Percentiles rank a stretch among this genome's conserved stretches.
Evolutionary conservation across 2,329 filamentous ascomycete genomes (phyloP).

Genomic region (Penicillium griseofulvum): DNA sequence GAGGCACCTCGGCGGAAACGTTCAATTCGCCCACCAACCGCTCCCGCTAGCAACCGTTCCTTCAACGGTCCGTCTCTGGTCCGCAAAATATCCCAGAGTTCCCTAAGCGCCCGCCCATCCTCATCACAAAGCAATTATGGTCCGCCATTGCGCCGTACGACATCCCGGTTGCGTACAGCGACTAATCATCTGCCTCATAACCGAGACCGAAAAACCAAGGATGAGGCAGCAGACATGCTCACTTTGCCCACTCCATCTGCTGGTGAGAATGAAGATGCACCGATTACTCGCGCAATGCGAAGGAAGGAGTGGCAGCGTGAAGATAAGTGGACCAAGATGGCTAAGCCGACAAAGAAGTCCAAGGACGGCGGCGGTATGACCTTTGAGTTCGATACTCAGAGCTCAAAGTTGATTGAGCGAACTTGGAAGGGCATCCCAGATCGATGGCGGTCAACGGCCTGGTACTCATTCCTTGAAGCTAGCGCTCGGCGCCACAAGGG

Average conservation of each 20-base stretch:
- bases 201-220: slow-evolving; percentile 53
- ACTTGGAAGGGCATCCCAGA: slow-evolving; percentile 99
- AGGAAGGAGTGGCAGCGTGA: slow-evolving; percentile 61
- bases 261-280: slow-evolving; percentile 48
- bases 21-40: slow-evolving; percentile 51
- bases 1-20: slow-evolving; percentile 55
- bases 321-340: slow-evolving; percentile 69
- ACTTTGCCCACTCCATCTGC: slow-evolving; percentile 56
- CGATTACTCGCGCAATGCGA: slow-evolving; percentile 49
- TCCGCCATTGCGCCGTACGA: slow-evolving; percentile 40
- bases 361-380: slow-evolving; percentile 59
- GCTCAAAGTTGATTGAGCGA: slow-evolving; percentile 81
- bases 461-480: slow-evolving; percentile 85
- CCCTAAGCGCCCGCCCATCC: slow-evolving; percentile 39
- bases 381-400: slow-evolving; percentile 77
- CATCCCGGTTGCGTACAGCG: slow-evolving; percentile 51
- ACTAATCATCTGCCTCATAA: slow-evolving; percentile 55
- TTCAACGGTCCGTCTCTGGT: slow-evolving; percentile 40
- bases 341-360: slow-evolving; percentile 46
- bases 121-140: slow-evolving; percentile 48
- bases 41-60: slow-evolving; percentile 46
- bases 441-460: slow-evolving; percentile 87
- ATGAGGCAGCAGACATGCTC: slow-evolving; percentile 65
- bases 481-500: slow-evolving; percentile 67
- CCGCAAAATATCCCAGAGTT: slow-evolving; percentile 44